Evolutionary conservation across 192 early-diverging fungal genomes (phyloP).

Genomic region (Funneliformis mosseae): DNA sequence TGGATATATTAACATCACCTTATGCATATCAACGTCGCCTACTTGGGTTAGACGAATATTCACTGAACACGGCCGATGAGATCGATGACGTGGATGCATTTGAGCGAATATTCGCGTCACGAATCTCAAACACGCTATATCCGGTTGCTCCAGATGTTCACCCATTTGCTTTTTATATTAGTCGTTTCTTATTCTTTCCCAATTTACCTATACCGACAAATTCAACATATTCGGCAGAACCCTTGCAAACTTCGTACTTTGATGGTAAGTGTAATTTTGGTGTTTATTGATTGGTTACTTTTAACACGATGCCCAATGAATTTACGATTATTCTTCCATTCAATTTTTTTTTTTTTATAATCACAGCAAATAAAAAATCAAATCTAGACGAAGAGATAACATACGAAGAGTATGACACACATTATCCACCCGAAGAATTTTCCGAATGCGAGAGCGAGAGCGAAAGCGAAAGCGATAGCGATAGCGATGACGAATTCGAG

Average conservation of each 20-base stretch:
- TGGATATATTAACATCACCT: constrained; percentile 40
- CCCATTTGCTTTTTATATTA: constrained; percentile 26
- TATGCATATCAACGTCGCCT: constrained; percentile 14
- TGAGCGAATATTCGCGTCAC: not conserved
- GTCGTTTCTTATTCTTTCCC: constrained; percentile 24
- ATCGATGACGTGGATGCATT: constrained; percentile 11
- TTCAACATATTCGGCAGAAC: not conserved
- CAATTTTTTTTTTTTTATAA: not conserved
- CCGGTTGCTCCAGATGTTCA: constrained; percentile 5
- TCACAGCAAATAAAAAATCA: not conserved
- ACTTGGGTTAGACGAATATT: constrained; percentile 7
- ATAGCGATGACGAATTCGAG: not conserved
- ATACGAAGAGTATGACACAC: constrained; percentile 20
- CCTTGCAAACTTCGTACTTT: not conserved
- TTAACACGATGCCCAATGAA: not conserved
- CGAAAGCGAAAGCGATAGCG: constrained; percentile 11
- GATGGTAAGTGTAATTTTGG: not conserved
- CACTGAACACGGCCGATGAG: not conserved
- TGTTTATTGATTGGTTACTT: not conserved
- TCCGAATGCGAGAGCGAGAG: constrained; percentile 4
- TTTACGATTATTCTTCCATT: not conserved
- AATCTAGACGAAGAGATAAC: not conserved
- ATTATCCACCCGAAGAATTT: constrained; percentile 19
- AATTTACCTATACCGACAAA: constrained; percentile 26
- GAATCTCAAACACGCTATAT: not conserved